Base-by-base conservation (phyloP, 1,284 basidiomycete species). In the Tetrapyrgos nigripes region DNA sequence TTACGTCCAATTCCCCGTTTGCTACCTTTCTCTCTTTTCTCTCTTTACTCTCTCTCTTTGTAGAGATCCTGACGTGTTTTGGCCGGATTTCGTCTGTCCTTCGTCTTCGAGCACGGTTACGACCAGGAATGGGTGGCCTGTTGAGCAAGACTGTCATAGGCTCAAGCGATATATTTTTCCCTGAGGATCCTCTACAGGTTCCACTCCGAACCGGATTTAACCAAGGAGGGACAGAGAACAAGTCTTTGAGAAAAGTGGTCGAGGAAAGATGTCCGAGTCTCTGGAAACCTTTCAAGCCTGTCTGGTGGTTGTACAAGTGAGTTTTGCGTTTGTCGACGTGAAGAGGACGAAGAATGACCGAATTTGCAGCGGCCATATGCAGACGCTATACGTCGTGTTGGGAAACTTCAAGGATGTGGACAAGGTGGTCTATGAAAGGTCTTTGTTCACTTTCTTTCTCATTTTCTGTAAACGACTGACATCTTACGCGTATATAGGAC, bases 301-400 rank as follows among this genome's bases (percentile, higher is more conserved):
- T 83, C 2, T 90, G 88, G 89, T 92, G 88, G 88, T 76, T 93
- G 45, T 79, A 76, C 65, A 89, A 81, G 89, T 90, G 59, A 63
- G 81, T 71, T 23, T 58, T 48, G 28, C 23, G 52, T n/a, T 35
- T 33, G 43, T 19, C 46, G 21, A 56, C n/a, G 53, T 49, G 45
- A 17, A 8, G 8, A 50, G 54, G 53, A 31, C 47, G 58, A 57
- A 49, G 35, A 44, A 40, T 29, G 35, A 44, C n/a, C 9, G 54
- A 50, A 63, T 21, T 50, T 40, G 17, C 59, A 91, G 88, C 67
- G 91, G 89, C 17, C 89, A 92, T 69, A 64, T 90, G 35, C 89
- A 92, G 66, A 92, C 89, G 4, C 68, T 85, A 29, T 86, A 84
- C 55, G 79, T 76, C 51, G 80, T 78, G 14, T 14, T 79, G 4